Conservation (phyloP, 768 basidiomycete genomes). For the Psilocybe cyanescens region DNA sequence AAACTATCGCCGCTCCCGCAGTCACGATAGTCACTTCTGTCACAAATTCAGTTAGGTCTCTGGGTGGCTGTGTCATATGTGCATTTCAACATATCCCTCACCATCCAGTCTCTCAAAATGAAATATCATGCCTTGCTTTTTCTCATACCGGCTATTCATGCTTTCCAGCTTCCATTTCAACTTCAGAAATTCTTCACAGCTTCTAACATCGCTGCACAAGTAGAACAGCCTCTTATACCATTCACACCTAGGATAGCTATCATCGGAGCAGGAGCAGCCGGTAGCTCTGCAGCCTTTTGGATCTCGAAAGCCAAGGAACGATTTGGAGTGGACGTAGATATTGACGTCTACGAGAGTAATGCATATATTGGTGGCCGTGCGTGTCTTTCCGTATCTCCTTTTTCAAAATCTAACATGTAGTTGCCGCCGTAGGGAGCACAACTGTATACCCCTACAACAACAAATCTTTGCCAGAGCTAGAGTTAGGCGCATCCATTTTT, state of each 20-base stretch:
- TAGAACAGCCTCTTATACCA: conserved; percentile 18
- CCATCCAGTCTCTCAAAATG: conserved; percentile 18
- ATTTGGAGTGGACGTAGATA: conserved; percentile 67
- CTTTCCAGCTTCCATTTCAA: conserved; percentile 57
- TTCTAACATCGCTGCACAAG: conserved; percentile 25
- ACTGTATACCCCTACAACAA: conserved; percentile 75
- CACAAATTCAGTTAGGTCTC: too few species aligned
- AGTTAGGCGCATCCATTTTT: conserved; percentile 90
- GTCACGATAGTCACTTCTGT: too few species aligned
- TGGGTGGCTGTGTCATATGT: too few species aligned
- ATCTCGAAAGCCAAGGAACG: conserved; percentile 78
- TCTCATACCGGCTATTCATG: conserved; percentile 35
- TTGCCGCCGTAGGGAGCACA: conserved; percentile 63
- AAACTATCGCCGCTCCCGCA: too few species aligned
- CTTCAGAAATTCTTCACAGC: conserved; percentile 53
- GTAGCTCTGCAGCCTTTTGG: conserved; percentile 85
- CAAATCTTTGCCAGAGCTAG: conserved; percentile 60
- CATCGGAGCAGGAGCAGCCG: conserved; percentile 89
- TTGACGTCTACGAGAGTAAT: conserved; percentile 84
- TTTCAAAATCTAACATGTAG: conserved; percentile 8
- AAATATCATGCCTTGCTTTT: conserved; percentile 28
- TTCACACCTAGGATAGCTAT: conserved; percentile 71
- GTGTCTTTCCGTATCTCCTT: conserved; percentile 33
- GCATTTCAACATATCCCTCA: background rate
- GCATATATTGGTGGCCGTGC: conserved; percentile 84